phyloP scores from a whole-genome alignment of 805 yeast species.

The Priceomyces castillae region DNA sequence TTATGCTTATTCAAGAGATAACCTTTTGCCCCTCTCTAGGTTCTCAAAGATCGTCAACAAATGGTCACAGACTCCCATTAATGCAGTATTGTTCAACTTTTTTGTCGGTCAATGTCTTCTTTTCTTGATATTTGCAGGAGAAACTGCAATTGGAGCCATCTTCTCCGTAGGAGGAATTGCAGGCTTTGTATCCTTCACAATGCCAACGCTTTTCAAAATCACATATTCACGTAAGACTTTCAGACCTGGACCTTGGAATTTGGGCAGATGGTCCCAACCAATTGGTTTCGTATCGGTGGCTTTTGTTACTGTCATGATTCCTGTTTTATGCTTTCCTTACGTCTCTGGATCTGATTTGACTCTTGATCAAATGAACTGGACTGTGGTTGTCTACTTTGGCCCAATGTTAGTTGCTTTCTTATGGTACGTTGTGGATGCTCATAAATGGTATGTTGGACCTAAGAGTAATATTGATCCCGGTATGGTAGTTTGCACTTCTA shows the following conservation, averaged over 20 bases:
- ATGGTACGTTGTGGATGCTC: slow-evolving; percentile 54
- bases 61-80: slow-evolving; percentile 57
- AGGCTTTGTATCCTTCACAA: slow-evolving; percentile 63
- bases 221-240: slow-evolving; percentile 52
- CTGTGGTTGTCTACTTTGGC: slow-evolving; percentile 58
- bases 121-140: slow-evolving; percentile 61
- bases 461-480: slow-evolving; percentile 47
- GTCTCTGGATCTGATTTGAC: slow-evolving; percentile 34
- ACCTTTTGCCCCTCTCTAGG: slow-evolving; percentile 58
- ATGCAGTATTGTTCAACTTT: slow-evolving; percentile 61
- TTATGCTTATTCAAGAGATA: slow-evolving; percentile 67
- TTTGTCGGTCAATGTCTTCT: slow-evolving; percentile 53
- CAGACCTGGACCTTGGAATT: slow-evolving; percentile 64
- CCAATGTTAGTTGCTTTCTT: slow-evolving; percentile 50
- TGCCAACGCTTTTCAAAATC: slow-evolving; percentile 59
- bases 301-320: slow-evolving; percentile 55
- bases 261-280: slow-evolving; percentile 52
- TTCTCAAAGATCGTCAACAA: slow-evolving; percentile 50
- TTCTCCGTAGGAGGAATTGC: slow-evolving; percentile 73
- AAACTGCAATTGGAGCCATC: slow-evolving; percentile 64
- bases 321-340: slow-evolving; percentile 57
- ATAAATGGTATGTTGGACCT: slow-evolving; percentile 61
- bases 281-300: slow-evolving; percentile 48
- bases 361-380: slow-evolving; percentile 58
- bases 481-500: slow-evolving; percentile 20